These are phyloP conservation scores for Adansonia madagascariensis DNA, from an alignment of 441 rosid species.

Conservation along the genomic window DNA sequence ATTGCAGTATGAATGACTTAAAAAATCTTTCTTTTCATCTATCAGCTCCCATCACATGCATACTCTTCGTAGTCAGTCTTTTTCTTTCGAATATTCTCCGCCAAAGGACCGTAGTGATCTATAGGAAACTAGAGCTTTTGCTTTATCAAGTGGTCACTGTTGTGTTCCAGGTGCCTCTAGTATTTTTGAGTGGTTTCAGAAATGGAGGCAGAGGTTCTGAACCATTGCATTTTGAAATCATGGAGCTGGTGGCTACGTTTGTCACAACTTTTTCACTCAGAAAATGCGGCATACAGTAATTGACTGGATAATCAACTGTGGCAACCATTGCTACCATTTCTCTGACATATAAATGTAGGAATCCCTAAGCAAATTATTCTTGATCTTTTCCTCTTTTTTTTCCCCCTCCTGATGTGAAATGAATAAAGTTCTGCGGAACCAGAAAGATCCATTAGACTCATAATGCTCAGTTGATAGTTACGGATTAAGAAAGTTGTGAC, in stretches of 20 bases:
- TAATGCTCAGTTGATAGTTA: neutral
- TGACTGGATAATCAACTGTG: constrained; percentile 29
- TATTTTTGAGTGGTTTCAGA: constrained; percentile 34
- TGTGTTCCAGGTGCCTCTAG: constrained; percentile 22
- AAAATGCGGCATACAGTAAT: constrained; percentile 26
- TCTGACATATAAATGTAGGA: constrained; percentile 28
- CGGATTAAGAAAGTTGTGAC: neutral
- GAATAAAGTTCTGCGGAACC: constrained; percentile 19
- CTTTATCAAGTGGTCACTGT: constrained; percentile 31
- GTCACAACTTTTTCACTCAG: constrained; percentile 28
- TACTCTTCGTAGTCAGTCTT: constrained; percentile 22
- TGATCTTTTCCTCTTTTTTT: constrained; percentile 22
- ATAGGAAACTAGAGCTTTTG: constrained; percentile 21
- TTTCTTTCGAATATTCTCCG: constrained; percentile 34
- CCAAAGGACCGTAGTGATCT: constrained; percentile 30
- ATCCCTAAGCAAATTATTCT: constrained; percentile 19
- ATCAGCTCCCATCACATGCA: constrained; percentile 30
- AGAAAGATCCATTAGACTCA: constrained; percentile 15
- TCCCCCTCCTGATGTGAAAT: constrained; percentile 20
- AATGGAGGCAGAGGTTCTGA: constrained; percentile 29
- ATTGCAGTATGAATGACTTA: constrained; percentile 8
- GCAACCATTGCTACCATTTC: constrained; percentile 26
- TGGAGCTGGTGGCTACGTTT: constrained; percentile 26
- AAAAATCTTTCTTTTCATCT: constrained; percentile 20
- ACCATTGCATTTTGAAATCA: constrained; percentile 29